These are phyloP conservation scores for Paraphoma sp. DNA, from an alignment of 2,329 filamentous ascomycete species.

Conservation along the genomic window DNA sequence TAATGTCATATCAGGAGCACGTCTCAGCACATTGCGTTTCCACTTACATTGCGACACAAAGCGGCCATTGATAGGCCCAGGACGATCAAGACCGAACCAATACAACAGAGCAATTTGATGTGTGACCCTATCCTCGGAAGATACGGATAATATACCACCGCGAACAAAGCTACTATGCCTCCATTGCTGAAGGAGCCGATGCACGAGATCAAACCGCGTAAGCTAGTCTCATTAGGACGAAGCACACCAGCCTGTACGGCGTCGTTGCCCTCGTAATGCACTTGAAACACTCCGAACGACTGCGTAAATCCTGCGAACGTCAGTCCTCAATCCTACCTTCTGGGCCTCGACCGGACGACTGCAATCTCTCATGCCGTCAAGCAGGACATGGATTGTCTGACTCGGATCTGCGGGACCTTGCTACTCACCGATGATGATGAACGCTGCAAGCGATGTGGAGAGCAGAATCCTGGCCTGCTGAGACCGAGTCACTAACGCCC, in stretches of 20 bases:
- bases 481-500: constrained; percentile 14
- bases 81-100: constrained; percentile 18
- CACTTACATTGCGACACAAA: constrained; percentile 22
- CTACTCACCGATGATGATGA: constrained; percentile 23
- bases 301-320: constrained; percentile 22
- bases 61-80: constrained; percentile 21
- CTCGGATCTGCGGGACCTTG: no score
- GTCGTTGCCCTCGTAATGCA: constrained; percentile 23
- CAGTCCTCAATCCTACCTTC: not conserved
- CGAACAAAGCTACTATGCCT: constrained; percentile 24
- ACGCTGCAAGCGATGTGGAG: constrained; percentile 18
- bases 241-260: constrained; percentile 20
- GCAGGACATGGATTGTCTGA: no score
- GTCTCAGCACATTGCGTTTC: not conserved
- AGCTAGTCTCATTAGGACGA: constrained; percentile 7
- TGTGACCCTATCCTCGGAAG: constrained; percentile 24
- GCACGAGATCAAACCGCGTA: constrained; percentile 20
- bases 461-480: constrained; percentile 22
- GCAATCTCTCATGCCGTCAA: no score
- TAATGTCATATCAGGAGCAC: constrained; percentile 8
- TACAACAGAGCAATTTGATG: constrained; percentile 19
- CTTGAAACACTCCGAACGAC: constrained; percentile 30
- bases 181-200: constrained; percentile 29
- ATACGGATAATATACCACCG: constrained; percentile 21
- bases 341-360: no score